These are phyloP conservation scores for Tilletia horrida DNA, from an alignment of 1,284 basidiomycete genomes.

Conservation along the genomic window DNA sequence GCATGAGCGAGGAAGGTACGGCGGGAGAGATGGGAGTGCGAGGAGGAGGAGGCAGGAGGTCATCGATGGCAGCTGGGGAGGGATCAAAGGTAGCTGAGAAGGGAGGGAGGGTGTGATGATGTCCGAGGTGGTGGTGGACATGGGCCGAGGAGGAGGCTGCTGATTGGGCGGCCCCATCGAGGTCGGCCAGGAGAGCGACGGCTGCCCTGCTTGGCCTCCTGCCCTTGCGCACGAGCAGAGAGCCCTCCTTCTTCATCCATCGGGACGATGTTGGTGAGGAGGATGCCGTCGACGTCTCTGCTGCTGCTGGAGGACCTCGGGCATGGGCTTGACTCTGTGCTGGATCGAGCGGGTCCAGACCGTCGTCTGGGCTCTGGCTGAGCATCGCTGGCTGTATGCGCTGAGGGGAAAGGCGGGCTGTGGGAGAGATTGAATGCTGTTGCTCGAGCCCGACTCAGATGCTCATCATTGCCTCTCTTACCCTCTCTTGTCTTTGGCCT, in stretches of 20 bases:
- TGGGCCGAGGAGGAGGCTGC: background rate
- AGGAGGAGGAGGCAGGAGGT: background rate
- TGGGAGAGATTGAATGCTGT: no score
- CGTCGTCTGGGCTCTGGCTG: conserved; percentile 3
- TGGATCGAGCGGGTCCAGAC: conserved; percentile 4
- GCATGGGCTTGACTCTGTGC: no score
- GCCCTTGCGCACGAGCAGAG: conserved; percentile 15
- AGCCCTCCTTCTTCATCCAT: conserved; percentile 15
- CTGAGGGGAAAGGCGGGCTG: no score
- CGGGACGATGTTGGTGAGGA: background rate
- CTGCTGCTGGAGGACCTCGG: background rate
- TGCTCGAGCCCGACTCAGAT: no score
- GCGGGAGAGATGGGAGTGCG: background rate
- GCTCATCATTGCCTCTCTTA: no score
- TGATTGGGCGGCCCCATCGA: background rate
- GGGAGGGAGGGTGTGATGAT: background rate
- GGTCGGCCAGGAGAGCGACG: conserved; percentile 7
- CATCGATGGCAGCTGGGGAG: no score
- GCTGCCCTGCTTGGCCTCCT: background rate
- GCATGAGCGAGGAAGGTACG: no score
- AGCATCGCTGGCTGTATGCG: background rate
- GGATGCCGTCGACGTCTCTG: background rate
- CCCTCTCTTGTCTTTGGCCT: no score
- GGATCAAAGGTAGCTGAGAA: no score
- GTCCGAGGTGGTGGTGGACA: background rate